Base-by-base conservation (phyloP, 2,329 filamentous ascomycete genomes). In the Pseudocercospora macadamiae region DNA sequence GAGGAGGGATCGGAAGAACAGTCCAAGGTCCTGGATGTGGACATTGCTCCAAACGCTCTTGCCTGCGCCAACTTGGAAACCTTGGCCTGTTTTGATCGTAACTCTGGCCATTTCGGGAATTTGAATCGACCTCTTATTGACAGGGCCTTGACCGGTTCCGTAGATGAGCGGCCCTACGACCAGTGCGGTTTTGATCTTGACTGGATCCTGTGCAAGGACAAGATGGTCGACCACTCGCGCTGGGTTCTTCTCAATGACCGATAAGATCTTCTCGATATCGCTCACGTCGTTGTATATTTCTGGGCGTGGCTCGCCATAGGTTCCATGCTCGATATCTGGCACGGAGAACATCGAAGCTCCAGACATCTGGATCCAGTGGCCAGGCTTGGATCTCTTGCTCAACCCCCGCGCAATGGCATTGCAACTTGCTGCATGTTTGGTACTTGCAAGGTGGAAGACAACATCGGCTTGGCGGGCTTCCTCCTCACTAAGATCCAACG, bases 121-220 rank as follows among this genome's bases (percentile, higher is more conserved):
- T 66, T 89, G 86, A 0, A 82, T 74, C 61, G 85, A 81, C 6
- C 77, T 73, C 39, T 77, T 76, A 62, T 83, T 83, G 56, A 77
- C 76, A 0, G 82, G 76, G 2, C 87, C 85, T 39, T 85, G 55
- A n/a, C 60, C 62, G 3, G 71, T 68, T 4, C 73, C 86, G 63
- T 86, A 88, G 63, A 89, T 88, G 2, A 81, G 83, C 0, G 86
- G 84, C 8, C 86, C 85, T 60, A 84, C 87, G 2, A 89, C 77
- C 21, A 89, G 80, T n/a, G 80, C 85, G 0, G 83, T 84, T 68
- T 82, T 84, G 8, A 86, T 77, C 0, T 73, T 74, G 3, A 76
- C 12, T 19, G 53, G 28, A 12, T 55, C 42, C 73, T 1, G 75
- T 0, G 69, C 75, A 0, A 87, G 74, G n/a, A 90, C 82, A 25